Base-by-base conservation (phyloP, 805 yeast species). In the Starmera dryadoides region DNA sequence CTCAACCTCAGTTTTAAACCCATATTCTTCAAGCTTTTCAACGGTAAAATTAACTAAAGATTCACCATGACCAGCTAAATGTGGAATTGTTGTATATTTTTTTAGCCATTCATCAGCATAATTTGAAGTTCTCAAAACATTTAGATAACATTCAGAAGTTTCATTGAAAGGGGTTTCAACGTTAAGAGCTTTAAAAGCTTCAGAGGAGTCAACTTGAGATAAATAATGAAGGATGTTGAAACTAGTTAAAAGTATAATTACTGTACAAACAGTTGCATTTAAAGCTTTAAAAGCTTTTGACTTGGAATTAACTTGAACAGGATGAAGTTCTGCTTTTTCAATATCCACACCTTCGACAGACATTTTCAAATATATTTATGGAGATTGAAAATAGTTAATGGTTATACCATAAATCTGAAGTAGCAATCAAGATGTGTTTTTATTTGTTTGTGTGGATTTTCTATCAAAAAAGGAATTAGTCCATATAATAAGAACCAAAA, bases 21-120 rank as follows among this genome's bases (percentile, higher is more conserved):
- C 91, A 49, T 65, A 81, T 46, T 77, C 80, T 36, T 63, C 68
- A 48, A 79, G 77, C 57, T 76, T 74, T 14, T 60, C 63, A 21
- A 64, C 63, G 3, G 89, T 81, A 73, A 79, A 84, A 39, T 79
- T 63, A 18, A 70, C 79, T 40, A 74, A 55, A 26, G 56, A 69
- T 28, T 57, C 48, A 44, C 69, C 70, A 11, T 73, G 66, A 3
- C 82, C 82, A 4, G 85, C 81, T 42, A 79, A 57, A 51, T 80
- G 86, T 2, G 79, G 69, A 29, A 66, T 68, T 5, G 64, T 44
- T 1, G 85, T 73, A 49, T 77, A 78, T 29, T 58, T 61, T 36
- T 69, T 45, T 6, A 75, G 64, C 82, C 84, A 80, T 19, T 74
- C 62, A 0, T 72, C 67, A 8, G 80, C 79, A 10, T 45, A 41